Base-by-base conservation (phyloP, 2,329 filamentous ascomycete species). In the Leptographium galeiforme region DNA sequence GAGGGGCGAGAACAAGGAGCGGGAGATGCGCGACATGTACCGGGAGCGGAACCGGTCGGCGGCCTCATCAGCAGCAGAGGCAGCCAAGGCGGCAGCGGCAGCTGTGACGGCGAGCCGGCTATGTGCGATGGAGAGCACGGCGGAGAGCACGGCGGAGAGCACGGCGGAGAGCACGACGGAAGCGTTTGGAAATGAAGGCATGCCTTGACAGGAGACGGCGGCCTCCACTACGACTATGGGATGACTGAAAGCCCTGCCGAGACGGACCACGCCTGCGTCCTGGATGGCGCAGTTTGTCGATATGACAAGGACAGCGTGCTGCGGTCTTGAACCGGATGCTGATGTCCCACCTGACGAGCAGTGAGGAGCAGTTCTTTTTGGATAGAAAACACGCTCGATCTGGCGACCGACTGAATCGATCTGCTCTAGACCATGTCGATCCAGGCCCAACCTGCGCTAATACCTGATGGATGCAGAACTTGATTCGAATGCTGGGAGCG, bases 1-100 rank as follows among this genome's bases (percentile, higher is more conserved):
- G 72, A 65, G 68, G 48, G 75, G 74, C 0, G 60, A 61, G 0
- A 70, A 71, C 53, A 49, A 51, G 1, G 63, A 65, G 47, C 55
- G 46, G 25, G 55, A 55, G 36, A 56, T 58, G 34, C 55, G 57
- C 25, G 55, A 54, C 40, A 16, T 40, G 40, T 53, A 57, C 48
- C 53, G 48, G 7, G 50, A 44, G 33, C 40, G 51, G 14, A 58
- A 59, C 51, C 54, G 43, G 32, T 52, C 55, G 5, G 52, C 52
- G 2, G 52, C 52, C 1, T 46, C 52, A 2, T 49, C 55, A 1
- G 55, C 55, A 3, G 54, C 54, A 2, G 51, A 40, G 8, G 25
- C 46, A 1, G 51, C 54, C 10, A 43, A 30, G 25, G 4, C 16
- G 45, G 48, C 52, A 16, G 56, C 53, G 1, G 53, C 53, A 19